A percentile compares a stretch with the other conserved stretches of the same genome.
Conservation (phyloP, 108 stramenopile genomes). For the Licmophora abbreviata region DNA sequence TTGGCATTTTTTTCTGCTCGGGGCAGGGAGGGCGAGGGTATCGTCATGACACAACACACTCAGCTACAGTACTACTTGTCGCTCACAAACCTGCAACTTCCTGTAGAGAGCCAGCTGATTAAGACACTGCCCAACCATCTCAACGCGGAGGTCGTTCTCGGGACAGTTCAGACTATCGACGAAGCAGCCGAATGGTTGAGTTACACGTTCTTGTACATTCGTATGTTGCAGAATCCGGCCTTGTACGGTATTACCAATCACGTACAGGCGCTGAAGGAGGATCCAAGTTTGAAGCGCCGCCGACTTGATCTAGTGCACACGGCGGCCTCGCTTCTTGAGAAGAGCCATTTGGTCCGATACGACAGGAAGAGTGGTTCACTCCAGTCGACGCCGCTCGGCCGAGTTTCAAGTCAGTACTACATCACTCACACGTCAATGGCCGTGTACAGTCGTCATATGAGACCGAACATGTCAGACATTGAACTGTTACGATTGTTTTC, state of each 20-base stretch:
- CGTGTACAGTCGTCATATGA: conserved; percentile 89
- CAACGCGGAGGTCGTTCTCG: conserved; percentile 96
- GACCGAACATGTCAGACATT: conserved; percentile 96
- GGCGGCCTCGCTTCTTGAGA: conserved; percentile 87
- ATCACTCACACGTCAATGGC: conserved; percentile 95
- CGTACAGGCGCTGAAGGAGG: conserved; percentile 61
- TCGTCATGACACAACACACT: conserved; percentile 96
- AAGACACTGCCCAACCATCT: conserved; percentile 91
- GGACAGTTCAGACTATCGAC: conserved; percentile 80
- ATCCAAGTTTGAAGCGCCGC: conserved; percentile 82
- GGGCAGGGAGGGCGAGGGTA: conserved; percentile 97
- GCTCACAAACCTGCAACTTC: conserved; percentile 97
- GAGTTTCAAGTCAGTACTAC: conserved; percentile 97
- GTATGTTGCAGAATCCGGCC: conserved; percentile 93
- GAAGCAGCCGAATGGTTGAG: conserved; percentile 98
- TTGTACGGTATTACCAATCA: conserved; percentile 80
- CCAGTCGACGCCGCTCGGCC: conserved; percentile 90
- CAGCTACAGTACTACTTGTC: conserved; percentile 99
- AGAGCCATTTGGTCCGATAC: conserved; percentile 87
- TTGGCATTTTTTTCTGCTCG: too few species aligned
- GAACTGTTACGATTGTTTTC: conserved; percentile 95
- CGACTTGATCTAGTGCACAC: conserved; percentile 91
- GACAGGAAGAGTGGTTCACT: conserved; percentile 89
- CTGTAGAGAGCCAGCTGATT: conserved; percentile 98
- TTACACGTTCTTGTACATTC: conserved; percentile 97